Evolutionary conservation across 1,139 yeast species (phyloP), one percentile per base, ranked within the genome.

Genomic region (Suzukiozyma palmioleophila): DNA sequence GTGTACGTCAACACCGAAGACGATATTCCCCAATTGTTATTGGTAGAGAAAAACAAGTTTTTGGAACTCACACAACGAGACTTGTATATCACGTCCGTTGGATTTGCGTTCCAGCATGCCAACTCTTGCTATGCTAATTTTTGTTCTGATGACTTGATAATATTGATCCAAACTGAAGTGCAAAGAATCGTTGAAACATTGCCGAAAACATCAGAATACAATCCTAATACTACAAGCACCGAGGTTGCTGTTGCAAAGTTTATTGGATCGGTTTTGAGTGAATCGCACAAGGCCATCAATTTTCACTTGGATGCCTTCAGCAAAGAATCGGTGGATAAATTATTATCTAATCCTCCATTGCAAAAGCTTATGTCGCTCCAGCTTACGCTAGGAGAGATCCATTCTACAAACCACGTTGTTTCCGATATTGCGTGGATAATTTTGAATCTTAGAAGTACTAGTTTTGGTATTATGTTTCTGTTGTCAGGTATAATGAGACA

Each of bases 401-500:
- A 59, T 18, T 64, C 66, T 26, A 70, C 80, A 66, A 57, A 60
- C 31, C 64, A 77, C 16, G 68, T 52, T 8, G 68, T 77, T 15
- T 69, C 77, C 46, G 74, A 76, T 33, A 69, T 85, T 38, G 87
- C 94, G 0, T 75, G 87, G 79, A 72, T 79, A 2, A 66, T 84
- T 3, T 66, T 87, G 38, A 84, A 86, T 54, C 61, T 87, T 38
- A 73, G 95, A 43, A 70, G 84, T 45, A 72, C 85, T 9, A 79
- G 88, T 14, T 83, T 87, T 51, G 86, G 90, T 1, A 71, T 84
- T 13, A 84, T 87, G 72, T 79, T 85, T 54, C 79, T 87, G 40
- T 64, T 86, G 39, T 75, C 83, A 37, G 73, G 85, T 24, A 71
- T 81, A 27, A 79, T 73, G 49, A 60, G 81, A 28, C 80, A 77